Evolutionary conservation across 1,139 yeast genomes (phyloP).

Genomic region (Kazachstania sp.): DNA sequence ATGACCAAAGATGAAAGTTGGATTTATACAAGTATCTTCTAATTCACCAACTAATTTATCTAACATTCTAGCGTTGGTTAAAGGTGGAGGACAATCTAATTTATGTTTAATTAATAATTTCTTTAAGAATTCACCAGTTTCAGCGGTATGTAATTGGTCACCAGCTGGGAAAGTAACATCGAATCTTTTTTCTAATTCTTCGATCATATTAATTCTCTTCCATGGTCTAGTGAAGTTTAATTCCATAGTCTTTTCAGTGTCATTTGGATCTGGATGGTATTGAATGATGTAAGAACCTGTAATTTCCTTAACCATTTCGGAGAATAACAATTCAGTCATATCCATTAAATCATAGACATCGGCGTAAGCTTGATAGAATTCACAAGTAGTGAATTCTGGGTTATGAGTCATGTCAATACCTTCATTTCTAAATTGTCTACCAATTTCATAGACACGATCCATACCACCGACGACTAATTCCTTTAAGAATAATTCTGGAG

Average conservation of each 20-base stretch:
- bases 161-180: constrained; percentile 93
- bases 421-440: constrained; percentile 98
- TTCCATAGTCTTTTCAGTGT: constrained; percentile 67
- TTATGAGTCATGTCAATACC: constrained; percentile 94
- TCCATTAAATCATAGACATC: constrained; percentile 78
- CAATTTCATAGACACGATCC: constrained; percentile 97
- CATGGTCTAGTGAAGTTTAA: constrained; percentile 93
- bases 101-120: constrained; percentile 68
- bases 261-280: constrained; percentile 79
- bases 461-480: constrained; percentile 97
- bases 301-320: constrained; percentile 95
- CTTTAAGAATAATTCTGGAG: constrained; percentile 94
- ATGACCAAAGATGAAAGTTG: constrained; percentile 96
- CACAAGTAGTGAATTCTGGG: constrained; percentile 93
- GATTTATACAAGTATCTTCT: constrained; percentile 90
- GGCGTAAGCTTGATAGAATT: constrained; percentile 79
- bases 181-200: constrained; percentile 81
- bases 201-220: constrained; percentile 97
- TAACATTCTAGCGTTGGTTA: constrained; percentile 97
- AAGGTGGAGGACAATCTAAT: constrained; percentile 90
- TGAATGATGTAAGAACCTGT: constrained; percentile 79
- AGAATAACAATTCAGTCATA: constrained; percentile 85
- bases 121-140: constrained; percentile 86
- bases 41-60: constrained; percentile 95
- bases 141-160: constrained; percentile 86